Evolutionary conservation across 2,329 filamentous ascomycete genomes (phyloP).

Genomic region (Nannizziopsis barbatae): DNA sequence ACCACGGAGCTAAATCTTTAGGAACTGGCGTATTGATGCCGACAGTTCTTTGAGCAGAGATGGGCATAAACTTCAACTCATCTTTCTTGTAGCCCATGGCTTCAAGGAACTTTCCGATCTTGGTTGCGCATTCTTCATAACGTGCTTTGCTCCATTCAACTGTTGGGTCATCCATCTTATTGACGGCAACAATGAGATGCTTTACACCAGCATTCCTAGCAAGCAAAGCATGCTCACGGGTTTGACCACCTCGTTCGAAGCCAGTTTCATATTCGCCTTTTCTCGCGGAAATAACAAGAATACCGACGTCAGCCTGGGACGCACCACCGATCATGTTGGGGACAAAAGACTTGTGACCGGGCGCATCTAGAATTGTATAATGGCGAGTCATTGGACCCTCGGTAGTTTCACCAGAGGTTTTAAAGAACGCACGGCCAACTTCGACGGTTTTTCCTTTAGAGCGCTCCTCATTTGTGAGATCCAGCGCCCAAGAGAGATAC

Average conservation of each 20-base stretch:
- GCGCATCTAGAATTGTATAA: conserved; percentile 94
- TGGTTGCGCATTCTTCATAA: conserved; percentile 85
- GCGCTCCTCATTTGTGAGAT: conserved; percentile 92
- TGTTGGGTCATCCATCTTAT: conserved; percentile 98
- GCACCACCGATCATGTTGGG: conserved; percentile 97
- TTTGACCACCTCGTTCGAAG: conserved; percentile 93
- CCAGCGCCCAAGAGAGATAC: conserved; percentile 97
- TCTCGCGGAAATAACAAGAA: conserved; percentile 88
- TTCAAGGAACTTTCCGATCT: conserved; percentile 79
- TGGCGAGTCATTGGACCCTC: conserved; percentile 61
- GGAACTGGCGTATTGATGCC: conserved; percentile 85
- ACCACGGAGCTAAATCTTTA: conserved; percentile 67
- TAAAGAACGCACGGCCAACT: conserved; percentile 89
- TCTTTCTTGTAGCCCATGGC: conserved; percentile 91
- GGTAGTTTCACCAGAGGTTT: conserved; percentile 47
- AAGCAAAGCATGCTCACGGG: conserved; percentile 91
- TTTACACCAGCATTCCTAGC: conserved; percentile 98
- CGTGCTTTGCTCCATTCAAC: conserved; percentile 92
- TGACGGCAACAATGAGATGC: conserved; percentile 87
- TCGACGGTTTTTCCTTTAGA: conserved; percentile 97
- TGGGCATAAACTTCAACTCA: conserved; percentile 90
- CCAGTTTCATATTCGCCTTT: conserved; percentile 99
- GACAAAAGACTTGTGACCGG: conserved; percentile 95
- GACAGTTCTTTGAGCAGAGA: conserved; percentile 74
- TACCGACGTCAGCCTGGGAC: conserved; percentile 84